phyloP scores from a whole-genome alignment of 148 eudicot genomes.

The Vaccinium macrocarpon region DNA sequence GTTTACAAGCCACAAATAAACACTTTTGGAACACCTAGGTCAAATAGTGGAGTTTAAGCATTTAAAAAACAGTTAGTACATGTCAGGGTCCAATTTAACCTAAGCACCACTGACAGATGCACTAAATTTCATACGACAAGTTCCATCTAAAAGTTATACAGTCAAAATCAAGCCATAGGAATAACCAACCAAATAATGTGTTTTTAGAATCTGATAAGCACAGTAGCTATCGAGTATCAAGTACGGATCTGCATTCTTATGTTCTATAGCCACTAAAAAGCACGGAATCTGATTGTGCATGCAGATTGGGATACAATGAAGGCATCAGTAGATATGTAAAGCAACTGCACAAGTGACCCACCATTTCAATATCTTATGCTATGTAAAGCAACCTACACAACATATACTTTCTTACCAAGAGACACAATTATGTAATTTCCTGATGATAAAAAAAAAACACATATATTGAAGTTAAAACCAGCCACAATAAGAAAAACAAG shows the following conservation, averaged over 20 bases:
- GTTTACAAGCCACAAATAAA: background rate
- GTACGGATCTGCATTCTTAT: background rate
- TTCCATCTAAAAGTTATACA: background rate
- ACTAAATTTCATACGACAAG: background rate
- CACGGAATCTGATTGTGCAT: background rate
- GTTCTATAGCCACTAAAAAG: background rate
- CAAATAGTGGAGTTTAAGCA: background rate
- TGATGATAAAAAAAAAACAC: background rate
- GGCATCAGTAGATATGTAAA: background rate
- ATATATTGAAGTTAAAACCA: background rate
- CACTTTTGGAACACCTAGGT: background rate
- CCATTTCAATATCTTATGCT: background rate
- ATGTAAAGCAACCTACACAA: background rate
- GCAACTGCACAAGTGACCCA: background rate
- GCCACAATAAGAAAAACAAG: background rate
- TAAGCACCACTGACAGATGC: background rate
- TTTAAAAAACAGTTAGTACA: background rate
- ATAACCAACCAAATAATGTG: background rate
- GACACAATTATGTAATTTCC: background rate
- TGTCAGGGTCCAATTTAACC: background rate
- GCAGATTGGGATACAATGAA: background rate
- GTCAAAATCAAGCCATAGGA: background rate
- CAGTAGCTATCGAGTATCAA: background rate
- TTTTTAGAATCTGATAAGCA: background rate
- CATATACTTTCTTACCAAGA: background rate